These are phyloP conservation scores for Lycium ferocissimum DNA, from an alignment of 257 asterid genomes.

Conservation along the genomic window DNA sequence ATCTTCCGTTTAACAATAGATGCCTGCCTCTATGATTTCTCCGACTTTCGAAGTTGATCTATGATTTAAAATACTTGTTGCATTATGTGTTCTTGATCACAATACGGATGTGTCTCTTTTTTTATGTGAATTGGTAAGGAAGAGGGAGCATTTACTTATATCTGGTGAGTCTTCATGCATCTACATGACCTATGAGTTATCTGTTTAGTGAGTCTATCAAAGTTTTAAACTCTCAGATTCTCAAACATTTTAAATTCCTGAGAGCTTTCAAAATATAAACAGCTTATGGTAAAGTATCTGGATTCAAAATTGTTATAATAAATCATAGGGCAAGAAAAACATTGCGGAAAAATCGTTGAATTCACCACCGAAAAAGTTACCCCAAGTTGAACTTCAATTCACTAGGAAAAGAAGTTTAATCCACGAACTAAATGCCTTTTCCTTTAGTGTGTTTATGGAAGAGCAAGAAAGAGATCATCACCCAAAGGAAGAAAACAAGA, in stretches of 20 bases:
- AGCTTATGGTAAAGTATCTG: constrained; percentile 63
- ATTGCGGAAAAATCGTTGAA: too few relatives aligned
- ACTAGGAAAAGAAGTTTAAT: background rate
- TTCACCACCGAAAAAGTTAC: too few relatives aligned
- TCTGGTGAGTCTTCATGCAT: constrained; percentile 31
- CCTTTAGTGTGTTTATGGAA: too few relatives aligned
- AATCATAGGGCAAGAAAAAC: too few relatives aligned
- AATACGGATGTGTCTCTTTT: background rate
- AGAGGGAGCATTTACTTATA: background rate
- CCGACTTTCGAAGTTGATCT: too few relatives aligned
- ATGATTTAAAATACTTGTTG: too few relatives aligned
- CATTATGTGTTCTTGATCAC: background rate
- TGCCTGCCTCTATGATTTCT: too few relatives aligned
- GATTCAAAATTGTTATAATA: background rate
- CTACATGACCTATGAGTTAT: constrained; percentile 70
- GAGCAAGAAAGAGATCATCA: too few relatives aligned
- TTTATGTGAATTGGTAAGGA: background rate
- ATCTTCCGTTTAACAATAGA: background rate
- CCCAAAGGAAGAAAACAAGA: too few relatives aligned
- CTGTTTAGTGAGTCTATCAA: constrained; percentile 9
- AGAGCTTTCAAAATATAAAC: constrained; percentile 64
- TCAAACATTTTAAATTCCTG: constrained; percentile 53
- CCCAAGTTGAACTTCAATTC: background rate
- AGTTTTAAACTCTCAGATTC: background rate
- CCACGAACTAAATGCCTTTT: too few relatives aligned